Evolutionary conservation across 1,139 yeast genomes (phyloP).

Genomic region (Hansenula anomala): DNA sequence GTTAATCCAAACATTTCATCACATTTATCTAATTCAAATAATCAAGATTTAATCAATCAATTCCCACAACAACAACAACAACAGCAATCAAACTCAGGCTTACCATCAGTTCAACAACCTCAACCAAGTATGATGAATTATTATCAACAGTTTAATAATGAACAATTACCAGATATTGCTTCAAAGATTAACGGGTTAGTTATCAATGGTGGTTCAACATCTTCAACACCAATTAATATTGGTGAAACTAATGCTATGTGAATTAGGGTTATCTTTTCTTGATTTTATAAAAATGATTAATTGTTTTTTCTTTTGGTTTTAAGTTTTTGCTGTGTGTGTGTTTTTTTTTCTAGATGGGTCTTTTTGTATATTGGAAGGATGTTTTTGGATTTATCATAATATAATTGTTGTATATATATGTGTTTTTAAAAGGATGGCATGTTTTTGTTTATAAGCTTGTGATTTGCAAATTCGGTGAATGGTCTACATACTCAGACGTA

Average conservation of each 20-base stretch:
- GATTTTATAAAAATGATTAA: too few relatives aligned
- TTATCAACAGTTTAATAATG: conserved; percentile 4
- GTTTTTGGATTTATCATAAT: too few relatives aligned
- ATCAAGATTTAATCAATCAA: neutral
- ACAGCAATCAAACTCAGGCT: neutral
- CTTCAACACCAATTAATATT: neutral
- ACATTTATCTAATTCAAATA: neutral
- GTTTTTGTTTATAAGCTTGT: too few relatives aligned
- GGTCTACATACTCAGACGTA: too few relatives aligned
- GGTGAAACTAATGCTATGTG: neutral
- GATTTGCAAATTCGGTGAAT: too few relatives aligned
- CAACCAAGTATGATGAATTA: conserved; percentile 3
- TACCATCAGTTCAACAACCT: neutral
- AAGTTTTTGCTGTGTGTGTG: too few relatives aligned
- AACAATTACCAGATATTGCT: conserved; percentile 8
- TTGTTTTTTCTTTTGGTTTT: neutral
- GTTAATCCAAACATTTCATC: conserved; percentile 4
- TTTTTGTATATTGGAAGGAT: too few relatives aligned
- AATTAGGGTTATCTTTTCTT: too few relatives aligned
- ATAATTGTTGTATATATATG: too few relatives aligned
- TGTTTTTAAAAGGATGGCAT: too few relatives aligned
- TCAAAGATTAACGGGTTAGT: conserved; percentile 17
- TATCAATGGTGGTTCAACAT: conserved; percentile 4
- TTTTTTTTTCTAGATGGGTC: too few relatives aligned
- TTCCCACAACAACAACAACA: conserved; percentile 7